A percentile compares a stretch with the other conserved stretches of the same genome.
These are phyloP conservation scores for Lentinula raphanica DNA, from an alignment of 768 basidiomycete species.

Conservation along the genomic window DNA sequence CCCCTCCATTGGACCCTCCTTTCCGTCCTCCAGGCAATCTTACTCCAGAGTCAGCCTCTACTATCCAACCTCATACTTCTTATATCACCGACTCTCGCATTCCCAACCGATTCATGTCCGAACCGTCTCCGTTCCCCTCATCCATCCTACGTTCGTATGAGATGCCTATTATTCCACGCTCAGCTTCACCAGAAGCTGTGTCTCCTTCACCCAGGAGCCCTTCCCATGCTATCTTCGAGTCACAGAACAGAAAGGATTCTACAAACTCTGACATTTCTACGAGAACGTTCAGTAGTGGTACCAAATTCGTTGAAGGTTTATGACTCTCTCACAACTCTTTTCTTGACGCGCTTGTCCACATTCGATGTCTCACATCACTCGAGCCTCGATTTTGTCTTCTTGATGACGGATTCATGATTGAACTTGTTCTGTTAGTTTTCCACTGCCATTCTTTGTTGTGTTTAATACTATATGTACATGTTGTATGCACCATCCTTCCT, in stretches of 20 bases:
- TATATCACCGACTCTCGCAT: slow-evolving; percentile 11
- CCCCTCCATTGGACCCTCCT: not conserved
- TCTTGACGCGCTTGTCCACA: no score
- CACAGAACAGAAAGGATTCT: slow-evolving; percentile 13
- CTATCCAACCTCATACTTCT: slow-evolving; percentile 13
- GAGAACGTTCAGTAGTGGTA: slow-evolving; percentile 38
- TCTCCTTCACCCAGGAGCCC: slow-evolving; percentile 12
- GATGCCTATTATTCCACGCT: slow-evolving; percentile 9
- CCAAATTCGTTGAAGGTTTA: slow-evolving; percentile 39
- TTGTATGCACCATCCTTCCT: no score
- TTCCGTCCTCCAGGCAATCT: slow-evolving; percentile 16
- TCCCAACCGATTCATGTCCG: slow-evolving; percentile 14
- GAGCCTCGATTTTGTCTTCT: not conserved
- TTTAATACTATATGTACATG: not conserved
- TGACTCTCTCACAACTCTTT: not conserved
- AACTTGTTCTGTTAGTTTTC: not conserved
- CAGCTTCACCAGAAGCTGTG: slow-evolving; percentile 15
- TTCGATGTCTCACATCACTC: no score
- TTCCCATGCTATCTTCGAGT: slow-evolving; percentile 12
- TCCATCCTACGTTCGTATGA: not conserved
- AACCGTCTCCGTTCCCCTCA: slow-evolving; percentile 18
- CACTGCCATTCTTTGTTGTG: not conserved
- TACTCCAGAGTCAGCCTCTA: slow-evolving; percentile 23
- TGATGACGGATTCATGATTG: not conserved
- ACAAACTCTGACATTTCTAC: slow-evolving; percentile 19